These are phyloP conservation scores for Aureococcus anophagefferens DNA, from an alignment of 108 stramenopile species.

Conservation along the genomic window DNA sequence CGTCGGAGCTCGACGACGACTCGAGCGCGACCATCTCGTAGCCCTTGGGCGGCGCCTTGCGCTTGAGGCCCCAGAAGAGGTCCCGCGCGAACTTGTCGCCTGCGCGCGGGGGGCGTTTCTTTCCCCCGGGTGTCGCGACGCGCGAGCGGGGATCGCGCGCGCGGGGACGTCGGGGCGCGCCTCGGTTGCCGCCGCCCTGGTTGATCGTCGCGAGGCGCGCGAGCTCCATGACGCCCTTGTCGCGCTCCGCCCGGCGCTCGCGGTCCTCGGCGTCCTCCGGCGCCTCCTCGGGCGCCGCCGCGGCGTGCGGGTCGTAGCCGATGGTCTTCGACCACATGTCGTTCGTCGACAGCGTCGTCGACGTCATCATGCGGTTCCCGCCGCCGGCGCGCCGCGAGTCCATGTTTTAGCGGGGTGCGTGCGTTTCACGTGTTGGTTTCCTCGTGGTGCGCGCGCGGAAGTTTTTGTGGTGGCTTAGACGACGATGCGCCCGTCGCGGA, in stretches of 20 bases:
- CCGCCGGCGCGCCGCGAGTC: too few species aligned
- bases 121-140: too few species aligned
- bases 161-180: not conserved
- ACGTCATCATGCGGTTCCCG: constrained; percentile 1
- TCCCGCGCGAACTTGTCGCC: not conserved
- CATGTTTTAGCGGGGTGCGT: too few species aligned
- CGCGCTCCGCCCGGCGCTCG: not conserved
- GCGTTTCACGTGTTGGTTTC: too few species aligned
- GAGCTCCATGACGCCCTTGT: not conserved
- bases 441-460: too few species aligned
- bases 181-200: not conserved
- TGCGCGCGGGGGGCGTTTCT: too few species aligned
- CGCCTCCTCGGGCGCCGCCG: not conserved
- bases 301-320: constrained; percentile 15
- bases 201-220: not conserved
- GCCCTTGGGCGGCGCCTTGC: not conserved
- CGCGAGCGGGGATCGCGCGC: too few species aligned
- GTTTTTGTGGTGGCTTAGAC: too few species aligned
- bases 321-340: constrained; percentile 18
- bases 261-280: not conserved
- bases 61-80: not conserved
- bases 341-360: constrained; percentile 8
- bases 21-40: not conserved
- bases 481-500: too few species aligned
- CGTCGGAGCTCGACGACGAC: not conserved